These are phyloP conservation scores for Nicotiana benthamiana DNA, from an alignment of 257 asterid genomes.

Conservation along the genomic window DNA sequence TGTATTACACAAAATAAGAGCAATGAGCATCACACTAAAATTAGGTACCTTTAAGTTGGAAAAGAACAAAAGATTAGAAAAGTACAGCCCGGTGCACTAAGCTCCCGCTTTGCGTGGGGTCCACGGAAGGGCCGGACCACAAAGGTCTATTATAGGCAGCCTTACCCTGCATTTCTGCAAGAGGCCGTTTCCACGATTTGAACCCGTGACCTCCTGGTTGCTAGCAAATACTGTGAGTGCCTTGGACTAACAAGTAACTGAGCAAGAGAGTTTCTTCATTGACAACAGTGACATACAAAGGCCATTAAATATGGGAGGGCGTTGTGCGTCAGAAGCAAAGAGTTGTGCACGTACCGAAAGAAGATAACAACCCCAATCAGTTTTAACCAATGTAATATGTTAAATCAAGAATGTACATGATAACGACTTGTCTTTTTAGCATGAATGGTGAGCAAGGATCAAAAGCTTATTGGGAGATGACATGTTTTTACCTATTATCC, in stretches of 20 bases:
- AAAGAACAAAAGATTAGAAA: not conserved
- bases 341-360: not conserved
- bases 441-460: not conserved
- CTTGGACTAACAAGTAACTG: too few species aligned
- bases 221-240: not conserved
- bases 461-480: not conserved
- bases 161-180: too few species aligned
- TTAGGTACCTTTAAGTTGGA: not conserved
- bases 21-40: not conserved
- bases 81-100: not conserved
- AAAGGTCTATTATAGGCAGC: too few species aligned
- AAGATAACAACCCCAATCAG: not conserved
- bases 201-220: not conserved
- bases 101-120: too few species aligned
- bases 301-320: not conserved
- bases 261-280: not conserved
- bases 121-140: too few species aligned
- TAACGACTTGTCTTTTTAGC: not conserved
- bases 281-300: not conserved
- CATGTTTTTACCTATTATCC: not conserved
- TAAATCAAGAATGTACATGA: not conserved
- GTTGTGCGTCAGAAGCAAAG: not conserved
- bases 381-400: not conserved
- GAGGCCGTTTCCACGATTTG: too few species aligned
- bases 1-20: conserved; percentile 13